Evolutionary conservation across 352 stramenopile genomes (phyloP), one percentile per base, ranked within the genome.

Genomic region (Phytopythium chamaehyphon): DNA sequence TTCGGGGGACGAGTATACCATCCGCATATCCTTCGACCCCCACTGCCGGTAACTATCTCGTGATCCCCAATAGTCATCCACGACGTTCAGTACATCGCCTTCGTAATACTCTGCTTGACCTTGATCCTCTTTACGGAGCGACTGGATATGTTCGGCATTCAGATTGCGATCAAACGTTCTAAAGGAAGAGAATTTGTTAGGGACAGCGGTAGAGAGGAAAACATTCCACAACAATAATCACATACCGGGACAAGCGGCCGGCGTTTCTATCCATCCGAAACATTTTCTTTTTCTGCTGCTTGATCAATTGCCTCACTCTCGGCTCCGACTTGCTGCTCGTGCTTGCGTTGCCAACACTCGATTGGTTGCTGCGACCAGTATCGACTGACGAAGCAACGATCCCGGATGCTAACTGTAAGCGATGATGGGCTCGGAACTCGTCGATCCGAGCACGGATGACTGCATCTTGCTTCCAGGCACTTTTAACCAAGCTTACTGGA

Each of bases 341-440:
- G 33, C 71, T 85, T 12, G 66, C 50, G 38, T 64, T 54, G 1
- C 61, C 69, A 49, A 55, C 51, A 31, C 59, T 61, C 36, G 57
- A 57, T 33, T 62, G 66, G 23, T 69, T 47, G 19, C 57, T 46
- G 55, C 83, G 64, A 26, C 76, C 76, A 4, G 60, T 55, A 48
- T 86, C 73, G 45, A 85, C 66, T 6, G 72, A 72, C 3, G 83
- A 94, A 9, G 81, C 77, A 10, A 88, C 78, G 26, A 95, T 91
- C 0, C 76, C 83, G 2, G 82, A 88, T 7, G 84, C 84, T 1
- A 93, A 54, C 40, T 93, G 82, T 4, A 95, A 67, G 11, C 84
- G 79, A 51, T 95, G 83, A 21, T 93, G 82, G 3, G 82, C 84
- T 53, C 84, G 64, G 61, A 95, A 92, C 50, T 93, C 84, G 60